phyloP scores from a whole-genome alignment of 2,329 filamentous ascomycete species.

The Fusarium mexicanum region DNA sequence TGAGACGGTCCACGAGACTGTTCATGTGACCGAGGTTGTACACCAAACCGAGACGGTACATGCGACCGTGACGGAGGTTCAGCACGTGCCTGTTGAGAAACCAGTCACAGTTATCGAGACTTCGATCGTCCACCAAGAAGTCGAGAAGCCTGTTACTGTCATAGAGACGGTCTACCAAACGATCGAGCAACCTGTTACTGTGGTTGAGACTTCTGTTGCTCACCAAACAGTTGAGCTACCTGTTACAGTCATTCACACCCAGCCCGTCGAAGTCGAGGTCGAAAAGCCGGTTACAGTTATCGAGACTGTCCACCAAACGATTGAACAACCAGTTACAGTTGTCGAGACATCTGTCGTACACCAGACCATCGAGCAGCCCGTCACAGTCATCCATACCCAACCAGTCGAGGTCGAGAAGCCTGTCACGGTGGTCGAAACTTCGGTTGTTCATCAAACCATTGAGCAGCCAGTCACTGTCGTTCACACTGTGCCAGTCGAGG shows the following conservation, averaged over 20 bases:
- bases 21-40: not conserved
- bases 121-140: not conserved
- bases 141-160: conserved; percentile 16
- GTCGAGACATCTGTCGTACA: conserved; percentile 6
- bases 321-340: conserved; percentile 8
- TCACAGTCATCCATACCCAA: not conserved
- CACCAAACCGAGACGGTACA: not conserved
- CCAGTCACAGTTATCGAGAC: not conserved
- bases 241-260: conserved; percentile 2
- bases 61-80: conserved; percentile 5
- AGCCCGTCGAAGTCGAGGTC: not conserved
- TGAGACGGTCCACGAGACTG: not conserved
- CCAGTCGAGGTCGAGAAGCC: not conserved
- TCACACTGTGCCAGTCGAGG: not conserved
- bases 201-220: conserved; percentile 11
- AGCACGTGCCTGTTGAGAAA: conserved; percentile 5
- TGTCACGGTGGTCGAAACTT: not conserved
- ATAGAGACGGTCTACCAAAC: conserved; percentile 17
- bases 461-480: not conserved
- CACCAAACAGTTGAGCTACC: conserved; percentile 10
- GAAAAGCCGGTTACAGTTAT: conserved; percentile 17
- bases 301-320: conserved; percentile 4
- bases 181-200: not conserved
- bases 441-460: not conserved
- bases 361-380: not conserved